phyloP scores from a whole-genome alignment of 352 stramenopile genomes.

The Phytophthora tentaculata region DNA sequence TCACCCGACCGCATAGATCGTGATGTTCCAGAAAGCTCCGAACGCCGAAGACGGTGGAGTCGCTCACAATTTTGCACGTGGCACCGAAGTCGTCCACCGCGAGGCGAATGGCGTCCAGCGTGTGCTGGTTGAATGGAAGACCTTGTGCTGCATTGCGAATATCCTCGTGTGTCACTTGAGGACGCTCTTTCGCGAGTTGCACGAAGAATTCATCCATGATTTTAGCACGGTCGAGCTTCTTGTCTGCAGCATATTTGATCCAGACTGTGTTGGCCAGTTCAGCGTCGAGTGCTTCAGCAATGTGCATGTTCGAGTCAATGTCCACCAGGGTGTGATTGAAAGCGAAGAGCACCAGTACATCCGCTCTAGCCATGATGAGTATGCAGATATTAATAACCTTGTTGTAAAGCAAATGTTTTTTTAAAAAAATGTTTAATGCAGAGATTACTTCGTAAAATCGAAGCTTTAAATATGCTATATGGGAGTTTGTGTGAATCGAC shows the following conservation, averaged over 20 bases:
- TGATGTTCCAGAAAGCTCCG: conserved; percentile 45
- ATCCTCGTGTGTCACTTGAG: conserved; percentile 27
- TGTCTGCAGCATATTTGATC: conserved; percentile 9
- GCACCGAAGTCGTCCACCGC: conserved; percentile 42
- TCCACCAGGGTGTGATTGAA: conserved; percentile 59
- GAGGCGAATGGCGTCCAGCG: conserved; percentile 57
- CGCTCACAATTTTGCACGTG: conserved; percentile 52
- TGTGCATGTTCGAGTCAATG: conserved; percentile 50
- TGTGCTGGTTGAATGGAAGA: conserved; percentile 41
- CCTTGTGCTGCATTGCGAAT: conserved; percentile 32
- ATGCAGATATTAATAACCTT: too few relatives aligned
- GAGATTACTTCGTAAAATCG: too few relatives aligned
- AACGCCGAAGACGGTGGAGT: conserved; percentile 59
- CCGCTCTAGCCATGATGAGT: not conserved
- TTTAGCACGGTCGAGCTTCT: conserved; percentile 26
- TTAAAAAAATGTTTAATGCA: too few relatives aligned
- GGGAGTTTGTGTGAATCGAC: not conserved
- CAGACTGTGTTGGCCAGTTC: conserved; percentile 31
- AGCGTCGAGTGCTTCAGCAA: conserved; percentile 40
- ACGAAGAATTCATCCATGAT: conserved; percentile 43
- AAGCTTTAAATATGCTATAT: not conserved
- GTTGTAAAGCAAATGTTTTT: too few relatives aligned
- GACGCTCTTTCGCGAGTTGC: conserved; percentile 33
- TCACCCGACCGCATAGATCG: conserved; percentile 35
- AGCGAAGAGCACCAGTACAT: conserved; percentile 59